Evolutionary conservation across 345 rosid species (phyloP), one percentile per base, ranked within the genome.

Genomic region (Draba incana): DNA sequence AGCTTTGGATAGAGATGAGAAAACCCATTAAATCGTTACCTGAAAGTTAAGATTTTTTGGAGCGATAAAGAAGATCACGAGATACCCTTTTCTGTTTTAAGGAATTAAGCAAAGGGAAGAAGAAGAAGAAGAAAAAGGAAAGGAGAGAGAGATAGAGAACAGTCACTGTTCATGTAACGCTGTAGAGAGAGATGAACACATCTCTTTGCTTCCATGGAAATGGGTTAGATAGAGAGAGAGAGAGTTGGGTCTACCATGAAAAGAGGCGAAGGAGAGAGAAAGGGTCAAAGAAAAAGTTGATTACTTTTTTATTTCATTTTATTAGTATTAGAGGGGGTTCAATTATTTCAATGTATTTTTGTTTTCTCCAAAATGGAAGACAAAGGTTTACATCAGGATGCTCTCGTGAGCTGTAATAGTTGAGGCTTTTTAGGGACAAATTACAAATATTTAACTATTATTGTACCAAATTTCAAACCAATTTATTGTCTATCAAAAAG

Each of bases 201-300:
- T 69, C 77, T 76, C 48, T 28, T 46, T 70, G 49, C 56, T 77
- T 77, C 70, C 81, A 71, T 72, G 78, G 75, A 78, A 80, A 78
- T 75, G 76, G 84, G 80, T 80, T 67, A 59, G 68, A 57, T 7
- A 72, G 76, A 64, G 75, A 76, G 69, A 84, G 50, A 59, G 61
- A 59, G 78, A 66, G 55, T 4, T 72, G 79, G 87, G 86, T 79
- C 85, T 76, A 83, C 81, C 73, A 78, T 74, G 80, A 53, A 81
- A 77, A 71, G 77, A 66, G 67, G 75, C 41, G 57, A 43, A 6
- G 8, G 77, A 58, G 72, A 68, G 64, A 68, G 70, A 47, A 65
- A 62, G 80, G 79, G 87, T 79, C 92, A 83, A 83, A 84, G 79
- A 55, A 72, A 72, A 76, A 78, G 83, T 49, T 75, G 53, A 39